These are phyloP conservation scores for Pseudozyma tsukubaensis DNA, from an alignment of 1,284 basidiomycete species.

Conservation along the genomic window DNA sequence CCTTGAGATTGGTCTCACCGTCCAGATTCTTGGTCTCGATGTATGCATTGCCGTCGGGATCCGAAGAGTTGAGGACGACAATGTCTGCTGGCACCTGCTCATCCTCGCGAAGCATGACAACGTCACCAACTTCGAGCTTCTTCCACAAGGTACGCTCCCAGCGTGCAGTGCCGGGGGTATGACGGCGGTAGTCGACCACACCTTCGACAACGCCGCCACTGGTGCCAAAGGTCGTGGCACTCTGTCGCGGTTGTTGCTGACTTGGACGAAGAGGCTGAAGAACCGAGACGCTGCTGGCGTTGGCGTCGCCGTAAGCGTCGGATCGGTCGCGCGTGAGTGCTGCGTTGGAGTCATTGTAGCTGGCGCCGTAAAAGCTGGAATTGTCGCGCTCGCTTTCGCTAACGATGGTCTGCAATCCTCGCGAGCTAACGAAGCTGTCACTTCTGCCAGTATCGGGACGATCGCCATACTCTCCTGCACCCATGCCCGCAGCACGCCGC, in stretches of 20 bases:
- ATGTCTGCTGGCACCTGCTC: slow-evolving; percentile 97
- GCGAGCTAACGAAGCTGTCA: slow-evolving; percentile 50
- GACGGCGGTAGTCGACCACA: slow-evolving; percentile 78
- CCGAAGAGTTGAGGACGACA: slow-evolving; percentile 79
- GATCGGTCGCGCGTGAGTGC: slow-evolving; percentile 13
- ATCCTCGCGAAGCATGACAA: slow-evolving; percentile 88
- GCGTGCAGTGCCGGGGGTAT: slow-evolving; percentile 77
- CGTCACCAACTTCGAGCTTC: slow-evolving; percentile 96
- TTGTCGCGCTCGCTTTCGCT: slow-evolving; percentile 58
- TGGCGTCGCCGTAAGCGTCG: slow-evolving; percentile 12
- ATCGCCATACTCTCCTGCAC: slow-evolving; percentile 26
- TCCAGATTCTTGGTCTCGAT: slow-evolving; percentile 86
- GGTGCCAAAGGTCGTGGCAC: slow-evolving; percentile 21
- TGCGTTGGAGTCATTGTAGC: slow-evolving; percentile 28
- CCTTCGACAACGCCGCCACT: slow-evolving; percentile 31
- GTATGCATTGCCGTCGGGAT: slow-evolving; percentile 70
- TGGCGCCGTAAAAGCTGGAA: slow-evolving; percentile 23
- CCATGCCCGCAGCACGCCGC: slow-evolving; percentile 71
- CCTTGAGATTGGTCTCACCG: slow-evolving; percentile 96
- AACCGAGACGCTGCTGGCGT: slow-evolving; percentile 34
- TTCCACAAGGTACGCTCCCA: slow-evolving; percentile 99
- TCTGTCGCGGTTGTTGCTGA: slow-evolving; percentile 19
- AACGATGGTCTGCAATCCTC: slow-evolving; percentile 54
- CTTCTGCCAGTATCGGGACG: slow-evolving; percentile 29
- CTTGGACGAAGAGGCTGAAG: slow-evolving; percentile 24